Evolutionary conservation across 768 basidiomycete genomes (phyloP).

Genomic region (Chalciporus pseudorubinellus): DNA sequence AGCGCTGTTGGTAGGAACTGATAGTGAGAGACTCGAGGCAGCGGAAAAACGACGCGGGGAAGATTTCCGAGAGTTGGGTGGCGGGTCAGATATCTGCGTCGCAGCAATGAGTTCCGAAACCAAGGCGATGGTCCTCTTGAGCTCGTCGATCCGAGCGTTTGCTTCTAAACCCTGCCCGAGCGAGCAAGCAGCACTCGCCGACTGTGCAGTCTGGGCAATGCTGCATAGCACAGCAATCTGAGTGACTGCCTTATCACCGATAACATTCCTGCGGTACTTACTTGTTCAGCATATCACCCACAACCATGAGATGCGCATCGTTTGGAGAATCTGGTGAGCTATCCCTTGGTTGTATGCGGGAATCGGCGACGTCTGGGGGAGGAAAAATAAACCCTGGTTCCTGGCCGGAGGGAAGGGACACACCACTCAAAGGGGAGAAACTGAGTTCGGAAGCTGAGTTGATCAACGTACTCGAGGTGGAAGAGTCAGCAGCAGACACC

Average conservation of each 20-base stretch:
- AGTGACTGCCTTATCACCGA: constrained; percentile 15
- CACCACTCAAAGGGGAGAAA: constrained; percentile 22
- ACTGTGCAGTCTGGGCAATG: constrained; percentile 59
- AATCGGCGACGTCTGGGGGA: constrained; percentile 23
- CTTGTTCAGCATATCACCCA: constrained; percentile 54
- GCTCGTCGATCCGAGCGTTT: constrained; percentile 50
- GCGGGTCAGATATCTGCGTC: constrained; percentile 36
- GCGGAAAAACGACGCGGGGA: constrained; percentile 24
- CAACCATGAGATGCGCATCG: constrained; percentile 48
- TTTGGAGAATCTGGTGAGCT: constrained; percentile 33
- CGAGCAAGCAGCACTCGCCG: constrained; percentile 51
- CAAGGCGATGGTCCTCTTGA: constrained; percentile 51
- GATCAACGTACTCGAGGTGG: constrained; percentile 19
- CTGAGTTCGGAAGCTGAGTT: constrained; percentile 23
- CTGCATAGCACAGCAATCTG: constrained; percentile 35
- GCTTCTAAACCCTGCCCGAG: constrained; percentile 48
- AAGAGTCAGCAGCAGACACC: constrained; percentile 16
- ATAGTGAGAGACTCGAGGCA: constrained; percentile 29
- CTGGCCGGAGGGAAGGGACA: constrained; percentile 9
- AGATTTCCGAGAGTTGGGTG: constrained; percentile 32
- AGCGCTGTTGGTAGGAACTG: constrained; percentile 38
- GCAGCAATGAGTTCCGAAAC: constrained; percentile 55
- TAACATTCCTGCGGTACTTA: constrained; percentile 31
- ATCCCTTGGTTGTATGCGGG: constrained; percentile 12
- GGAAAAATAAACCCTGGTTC: constrained; percentile 27